Conservation (phyloP, 2,329 filamentous ascomycete genomes). For the Onygena corvina region DNA sequence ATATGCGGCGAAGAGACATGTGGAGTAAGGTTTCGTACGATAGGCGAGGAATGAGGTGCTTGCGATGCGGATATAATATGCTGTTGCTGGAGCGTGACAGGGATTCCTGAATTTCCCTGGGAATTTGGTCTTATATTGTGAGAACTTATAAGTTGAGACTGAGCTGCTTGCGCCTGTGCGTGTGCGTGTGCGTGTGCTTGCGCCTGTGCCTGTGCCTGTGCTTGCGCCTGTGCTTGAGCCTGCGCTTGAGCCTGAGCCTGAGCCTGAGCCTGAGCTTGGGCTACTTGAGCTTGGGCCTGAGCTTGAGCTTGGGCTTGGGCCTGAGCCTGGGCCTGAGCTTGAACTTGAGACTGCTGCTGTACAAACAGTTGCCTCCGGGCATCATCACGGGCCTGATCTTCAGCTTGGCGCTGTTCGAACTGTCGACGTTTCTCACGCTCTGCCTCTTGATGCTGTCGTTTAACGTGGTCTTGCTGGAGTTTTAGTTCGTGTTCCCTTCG, state of each 20-base stretch:
- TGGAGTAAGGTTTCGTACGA: conserved; percentile 38
- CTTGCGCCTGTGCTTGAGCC: conserved; percentile 13
- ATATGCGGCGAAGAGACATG: conserved; percentile 37
- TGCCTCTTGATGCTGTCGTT: conserved; percentile 38
- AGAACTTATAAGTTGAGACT: conserved; percentile 24
- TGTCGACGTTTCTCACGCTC: conserved; percentile 38
- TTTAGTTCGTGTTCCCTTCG: conserved; percentile 39
- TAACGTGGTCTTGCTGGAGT: conserved; percentile 39
- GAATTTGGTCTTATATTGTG: conserved; percentile 43
- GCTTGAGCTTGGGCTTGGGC: conserved; percentile 9
- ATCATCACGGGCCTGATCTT: conserved; percentile 34
- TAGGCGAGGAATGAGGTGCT: conserved; percentile 36
- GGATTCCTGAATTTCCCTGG: conserved; percentile 28
- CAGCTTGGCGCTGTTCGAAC: conserved; percentile 33
- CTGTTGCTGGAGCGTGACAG: conserved; percentile 22
- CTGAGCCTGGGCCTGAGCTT: conserved; percentile 19
- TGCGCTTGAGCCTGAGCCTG: conserved; percentile 10
- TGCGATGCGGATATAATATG: conserved; percentile 27
- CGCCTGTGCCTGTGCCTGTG: conserved; percentile 10
- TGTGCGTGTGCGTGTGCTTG: conserved; percentile 6
- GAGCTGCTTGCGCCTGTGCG: neutral
- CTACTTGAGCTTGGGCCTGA: conserved; percentile 2
- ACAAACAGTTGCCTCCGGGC: conserved; percentile 29
- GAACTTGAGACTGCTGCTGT: conserved; percentile 38
- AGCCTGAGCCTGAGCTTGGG: neutral